Conservation (phyloP, 192 early-diverging fungal species). For the Lobosporangium transversale region DNA sequence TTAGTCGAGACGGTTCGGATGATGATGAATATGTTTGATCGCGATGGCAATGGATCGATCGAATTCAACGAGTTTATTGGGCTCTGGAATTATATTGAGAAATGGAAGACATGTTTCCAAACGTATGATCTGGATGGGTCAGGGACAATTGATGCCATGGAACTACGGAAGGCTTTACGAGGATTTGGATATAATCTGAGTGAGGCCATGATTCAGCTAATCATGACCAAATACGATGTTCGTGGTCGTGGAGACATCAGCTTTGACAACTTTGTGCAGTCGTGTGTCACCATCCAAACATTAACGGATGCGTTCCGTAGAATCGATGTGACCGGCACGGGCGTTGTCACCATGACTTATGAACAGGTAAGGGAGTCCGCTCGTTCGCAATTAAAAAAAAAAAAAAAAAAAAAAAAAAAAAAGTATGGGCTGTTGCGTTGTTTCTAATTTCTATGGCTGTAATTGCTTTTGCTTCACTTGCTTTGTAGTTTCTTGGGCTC, state of each 20-base stretch:
- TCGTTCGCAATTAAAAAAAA: no score
- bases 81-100: constrained; percentile 75
- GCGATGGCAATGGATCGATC: constrained; percentile 68
- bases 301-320: constrained; percentile 69
- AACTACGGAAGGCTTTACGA: constrained; percentile 36
- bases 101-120: constrained; percentile 76
- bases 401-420: background rate
- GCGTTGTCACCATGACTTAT: constrained; percentile 70
- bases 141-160: constrained; percentile 69
- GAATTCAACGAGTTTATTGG: constrained; percentile 73
- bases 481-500: constrained; percentile 36
- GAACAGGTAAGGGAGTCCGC: constrained; percentile 56
- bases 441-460: background rate
- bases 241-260: constrained; percentile 54
- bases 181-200: constrained; percentile 55
- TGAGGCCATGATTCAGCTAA: constrained; percentile 24
- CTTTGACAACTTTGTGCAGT: constrained; percentile 59
- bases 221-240: constrained; percentile 59
- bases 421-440: background rate
- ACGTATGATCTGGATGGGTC: constrained; percentile 72
- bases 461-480: no score
- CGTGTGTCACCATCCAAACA: constrained; percentile 71
- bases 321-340: constrained; percentile 63
- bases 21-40: constrained; percentile 74
- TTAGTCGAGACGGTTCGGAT: constrained; percentile 73